These are phyloP conservation scores for Mollisiaceae sp. DNA, from an alignment of 2,329 filamentous ascomycete species.

Conservation along the genomic window DNA sequence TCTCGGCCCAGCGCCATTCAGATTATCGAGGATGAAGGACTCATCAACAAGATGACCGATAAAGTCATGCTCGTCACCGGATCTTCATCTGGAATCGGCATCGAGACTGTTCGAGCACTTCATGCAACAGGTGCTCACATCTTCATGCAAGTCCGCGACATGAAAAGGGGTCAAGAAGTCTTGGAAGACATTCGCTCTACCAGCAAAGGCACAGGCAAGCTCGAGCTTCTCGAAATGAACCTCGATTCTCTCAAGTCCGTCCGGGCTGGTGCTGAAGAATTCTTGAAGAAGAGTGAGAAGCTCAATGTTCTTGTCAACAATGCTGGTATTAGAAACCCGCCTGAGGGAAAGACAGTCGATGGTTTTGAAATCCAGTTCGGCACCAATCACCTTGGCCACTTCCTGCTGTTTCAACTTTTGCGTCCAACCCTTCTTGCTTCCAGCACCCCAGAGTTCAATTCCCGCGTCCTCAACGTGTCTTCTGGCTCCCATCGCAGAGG, in stretches of 20 bases:
- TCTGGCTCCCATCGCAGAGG: conserved; percentile 49
- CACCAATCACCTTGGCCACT: conserved; percentile 58
- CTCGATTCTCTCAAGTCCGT: conserved; percentile 37
- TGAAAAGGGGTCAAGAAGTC: conserved; percentile 42
- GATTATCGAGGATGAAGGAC: conserved; percentile 42
- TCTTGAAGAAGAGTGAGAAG: conserved; percentile 37
- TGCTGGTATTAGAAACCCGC: conserved; percentile 27
- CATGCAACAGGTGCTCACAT: conserved; percentile 46
- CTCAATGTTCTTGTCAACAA: conserved; percentile 40
- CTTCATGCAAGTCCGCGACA: conserved; percentile 45
- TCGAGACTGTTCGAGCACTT: conserved; percentile 47
- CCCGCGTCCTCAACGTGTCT: conserved; percentile 53
- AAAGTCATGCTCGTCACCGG: conserved; percentile 48
- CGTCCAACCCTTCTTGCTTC: conserved; percentile 48
- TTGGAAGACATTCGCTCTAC: conserved; percentile 30
- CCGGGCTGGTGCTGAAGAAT: conserved; percentile 28
- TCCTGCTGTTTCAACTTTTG: conserved; percentile 57
- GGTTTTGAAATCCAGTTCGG: conserved; percentile 57
- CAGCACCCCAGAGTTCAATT: conserved; percentile 47
- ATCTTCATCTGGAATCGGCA: conserved; percentile 47
- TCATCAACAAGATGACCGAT: conserved; percentile 38
- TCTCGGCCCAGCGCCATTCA: conserved; percentile 43
- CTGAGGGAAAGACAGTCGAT: conserved; percentile 46
- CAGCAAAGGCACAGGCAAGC: conserved; percentile 14
- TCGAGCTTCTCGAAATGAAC: conserved; percentile 45